Percentiles rank a stretch among this genome's conserved stretches.
Evolutionary conservation across 257 asterid genomes (phyloP).

Genomic region (Euphrasia confusa): DNA sequence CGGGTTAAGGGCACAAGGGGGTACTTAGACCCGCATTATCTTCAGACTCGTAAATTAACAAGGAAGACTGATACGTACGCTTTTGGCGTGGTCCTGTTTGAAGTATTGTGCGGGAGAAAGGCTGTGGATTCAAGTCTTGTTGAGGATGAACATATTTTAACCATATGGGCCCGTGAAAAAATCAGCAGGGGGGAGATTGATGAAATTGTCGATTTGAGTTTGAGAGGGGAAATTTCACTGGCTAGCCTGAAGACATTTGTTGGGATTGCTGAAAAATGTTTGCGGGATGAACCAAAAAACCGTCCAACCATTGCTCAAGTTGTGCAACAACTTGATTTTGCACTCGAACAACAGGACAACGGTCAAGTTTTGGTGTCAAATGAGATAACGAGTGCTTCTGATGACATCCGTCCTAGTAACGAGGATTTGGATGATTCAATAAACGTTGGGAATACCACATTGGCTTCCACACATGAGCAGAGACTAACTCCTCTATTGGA

Average conservation of each 20-base stretch:
- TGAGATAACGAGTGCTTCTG: conserved; percentile 14
- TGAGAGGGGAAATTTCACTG: conserved; percentile 32
- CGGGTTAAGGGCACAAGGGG: conserved; percentile 53
- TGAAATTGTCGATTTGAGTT: conserved; percentile 33
- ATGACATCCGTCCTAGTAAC: neutral
- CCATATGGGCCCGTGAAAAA: conserved; percentile 40
- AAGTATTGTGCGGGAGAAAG: conserved; percentile 52
- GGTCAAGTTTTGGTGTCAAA: neutral
- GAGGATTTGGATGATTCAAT: conserved; percentile 6
- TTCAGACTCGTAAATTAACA: conserved; percentile 35
- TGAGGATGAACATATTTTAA: conserved; percentile 36
- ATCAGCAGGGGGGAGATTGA: conserved; percentile 38
- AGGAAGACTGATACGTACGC: conserved; percentile 51
- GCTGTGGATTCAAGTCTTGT: conserved; percentile 30
- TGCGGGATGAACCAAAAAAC: conserved; percentile 40
- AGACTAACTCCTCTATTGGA: neutral
- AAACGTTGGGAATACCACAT: conserved; percentile 10
- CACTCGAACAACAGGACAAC: conserved; percentile 30
- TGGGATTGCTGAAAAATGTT: conserved; percentile 40
- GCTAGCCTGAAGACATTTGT: conserved; percentile 36
- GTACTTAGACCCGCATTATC: conserved; percentile 52
- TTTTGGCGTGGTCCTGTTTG: conserved; percentile 58
- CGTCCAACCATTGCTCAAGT: conserved; percentile 60
- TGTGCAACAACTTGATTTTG: conserved; percentile 35
- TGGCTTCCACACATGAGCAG: conserved; percentile 2